phyloP scores from a whole-genome alignment of 1,284 basidiomycete genomes.

The Coniferiporia sulphurascens region DNA sequence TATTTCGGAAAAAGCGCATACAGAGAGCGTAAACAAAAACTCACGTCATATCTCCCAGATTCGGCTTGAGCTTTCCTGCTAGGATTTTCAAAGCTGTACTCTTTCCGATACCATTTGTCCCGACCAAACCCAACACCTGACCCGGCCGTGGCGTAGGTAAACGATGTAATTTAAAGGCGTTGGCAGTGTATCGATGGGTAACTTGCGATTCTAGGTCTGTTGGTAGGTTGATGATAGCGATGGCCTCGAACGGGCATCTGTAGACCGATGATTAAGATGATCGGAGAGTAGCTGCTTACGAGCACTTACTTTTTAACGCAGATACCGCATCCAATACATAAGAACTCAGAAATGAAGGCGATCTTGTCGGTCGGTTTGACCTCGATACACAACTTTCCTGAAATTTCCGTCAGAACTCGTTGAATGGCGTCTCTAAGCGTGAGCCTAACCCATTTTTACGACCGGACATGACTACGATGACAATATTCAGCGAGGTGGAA shows the following conservation, averaged over 20 bases:
- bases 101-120: constrained; percentile 98
- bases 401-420: background rate
- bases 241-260: constrained; percentile 97
- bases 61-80: constrained; percentile 93
- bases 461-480: constrained; percentile 83
- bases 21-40: constrained; percentile 26
- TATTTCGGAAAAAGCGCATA: constrained; percentile 6
- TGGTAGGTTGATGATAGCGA: constrained; percentile 94
- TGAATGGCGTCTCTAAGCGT: constrained; percentile 2
- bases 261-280: constrained; percentile 10
- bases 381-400: constrained; percentile 96
- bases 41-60: constrained; percentile 86
- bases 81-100: constrained; percentile 94
- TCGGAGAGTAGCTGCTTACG: background rate
- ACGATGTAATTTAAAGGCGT: constrained; percentile 96
- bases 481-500: constrained; percentile 6
- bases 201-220: constrained; percentile 93
- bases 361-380: constrained; percentile 93
- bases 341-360: constrained; percentile 94
- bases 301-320: constrained; percentile 90
- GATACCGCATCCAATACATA: constrained; percentile 97
- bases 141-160: constrained; percentile 92
- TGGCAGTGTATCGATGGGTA: constrained; percentile 95
- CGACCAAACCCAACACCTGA: constrained; percentile 92
- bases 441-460: constrained; percentile 86